Conservation (phyloP, 2,329 filamentous ascomycete species). For the Botryosphaeria dothidea region DNA sequence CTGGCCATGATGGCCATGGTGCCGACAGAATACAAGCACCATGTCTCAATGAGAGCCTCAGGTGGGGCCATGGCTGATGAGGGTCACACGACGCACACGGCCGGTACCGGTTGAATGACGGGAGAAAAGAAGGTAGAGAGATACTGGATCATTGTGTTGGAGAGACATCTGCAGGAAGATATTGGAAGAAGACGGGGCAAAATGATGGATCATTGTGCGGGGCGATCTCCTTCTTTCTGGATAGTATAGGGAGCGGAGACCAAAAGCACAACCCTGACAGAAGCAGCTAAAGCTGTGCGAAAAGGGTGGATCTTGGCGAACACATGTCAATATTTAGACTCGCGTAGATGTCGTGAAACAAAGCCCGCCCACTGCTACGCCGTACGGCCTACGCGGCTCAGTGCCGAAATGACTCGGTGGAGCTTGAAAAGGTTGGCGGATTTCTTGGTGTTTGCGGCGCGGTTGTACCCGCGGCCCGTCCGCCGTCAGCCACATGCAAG, state of each 20-base stretch:
- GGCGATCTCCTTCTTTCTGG: not conserved
- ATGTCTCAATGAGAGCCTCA: conserved; percentile 32
- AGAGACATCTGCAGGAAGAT: not conserved
- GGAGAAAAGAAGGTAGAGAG: not conserved
- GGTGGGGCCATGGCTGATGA: not conserved
- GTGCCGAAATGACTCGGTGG: not conserved
- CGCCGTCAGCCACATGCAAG: not conserved
- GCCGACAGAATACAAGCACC: conserved; percentile 39
- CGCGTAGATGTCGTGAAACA: not conserved
- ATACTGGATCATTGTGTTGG: not conserved
- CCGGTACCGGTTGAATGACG: not conserved
- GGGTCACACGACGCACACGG: not conserved
- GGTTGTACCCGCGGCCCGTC: not conserved
- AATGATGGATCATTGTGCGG: not conserved
- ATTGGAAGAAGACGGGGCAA: not conserved
- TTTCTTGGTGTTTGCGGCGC: not conserved
- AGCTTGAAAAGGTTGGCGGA: not conserved
- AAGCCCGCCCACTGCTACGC: not conserved
- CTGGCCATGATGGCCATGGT: conserved; percentile 33
- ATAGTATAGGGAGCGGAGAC: not conserved
- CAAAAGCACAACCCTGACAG: not conserved
- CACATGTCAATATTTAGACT: not conserved
- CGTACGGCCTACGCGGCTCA: not conserved
- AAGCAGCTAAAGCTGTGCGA: not conserved
- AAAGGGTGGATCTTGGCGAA: not conserved